Evolutionary conservation across 1,139 yeast genomes (phyloP), one percentile per base, ranked within the genome.

Genomic region (Suhomyces atakaporum): DNA sequence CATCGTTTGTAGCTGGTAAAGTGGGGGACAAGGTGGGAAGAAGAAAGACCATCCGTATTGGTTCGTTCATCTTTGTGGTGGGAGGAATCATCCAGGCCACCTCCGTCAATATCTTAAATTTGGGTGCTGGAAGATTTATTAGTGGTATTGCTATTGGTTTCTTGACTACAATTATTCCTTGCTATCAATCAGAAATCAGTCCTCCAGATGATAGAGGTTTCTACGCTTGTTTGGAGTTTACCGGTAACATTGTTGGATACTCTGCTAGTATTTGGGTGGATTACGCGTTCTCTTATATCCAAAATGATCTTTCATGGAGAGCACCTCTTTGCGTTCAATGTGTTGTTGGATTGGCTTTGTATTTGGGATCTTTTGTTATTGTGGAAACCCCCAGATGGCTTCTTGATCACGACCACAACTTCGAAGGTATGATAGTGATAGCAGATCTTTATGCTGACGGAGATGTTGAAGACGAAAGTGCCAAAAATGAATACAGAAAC

Each of bases 331-430:
- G 78, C 23, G 65, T 88, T 22, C 97, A 89, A 59, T 80, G 88
- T 44, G 54, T 84, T 6, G 81, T 89, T 63, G 96, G 97, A 0
- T 47, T 73, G 6, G 63, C 84, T 14, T 67, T 89, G 27, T 81
- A 77, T 45, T 52, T 75, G 9, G 97, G 97, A 3, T 75, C 94
- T 1, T 81, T 79, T 46, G 63, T 85, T 18, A 83, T 89, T 42
- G 92, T 86, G 4, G 96, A 88, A 54, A 83, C 94, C 11, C 96
- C 96, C 8, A 72, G 96, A 51, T 88, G 96, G 96, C 67, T 88
- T 39, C 67, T 89, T 38, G 94, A 87, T 55, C 86, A 86, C 54
- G 92, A 89, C 56, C 87, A 83, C 54, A 96, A 89, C 57, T 81
- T 84, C 15, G 96, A 89, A 59, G 96, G 96, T 1, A 66, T 71